Percentiles rank a stretch among this genome's conserved stretches.
phyloP scores from a whole-genome alignment of 2,329 filamentous ascomycete genomes.

The Colletotrichum cereale region DNA sequence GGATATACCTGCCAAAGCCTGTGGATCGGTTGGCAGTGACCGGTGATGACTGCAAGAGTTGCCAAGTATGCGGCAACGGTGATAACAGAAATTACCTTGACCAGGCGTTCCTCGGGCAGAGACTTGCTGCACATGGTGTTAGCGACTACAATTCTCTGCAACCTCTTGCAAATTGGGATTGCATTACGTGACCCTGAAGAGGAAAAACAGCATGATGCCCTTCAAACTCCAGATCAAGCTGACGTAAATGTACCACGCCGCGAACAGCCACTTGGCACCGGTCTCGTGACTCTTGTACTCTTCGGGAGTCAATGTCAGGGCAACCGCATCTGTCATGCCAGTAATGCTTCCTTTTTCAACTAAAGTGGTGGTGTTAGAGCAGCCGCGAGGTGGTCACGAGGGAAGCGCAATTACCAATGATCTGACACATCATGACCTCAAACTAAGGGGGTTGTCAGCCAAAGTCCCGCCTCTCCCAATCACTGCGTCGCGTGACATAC shows the following conservation, averaged over 20 bases:
- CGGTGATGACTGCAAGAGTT: conserved; percentile 25
- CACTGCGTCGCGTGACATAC: conserved; percentile 11
- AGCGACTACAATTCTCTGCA: no score
- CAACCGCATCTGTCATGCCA: conserved; percentile 31
- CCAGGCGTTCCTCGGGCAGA: conserved; percentile 31
- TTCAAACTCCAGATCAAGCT: conserved; percentile 37
- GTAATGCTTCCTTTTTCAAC: conserved; percentile 36
- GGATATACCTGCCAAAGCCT: conserved; percentile 36
- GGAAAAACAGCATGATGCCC: conserved; percentile 37
- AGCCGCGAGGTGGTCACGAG: not conserved
- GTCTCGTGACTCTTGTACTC: conserved; percentile 33
- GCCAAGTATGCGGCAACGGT: conserved; percentile 27
- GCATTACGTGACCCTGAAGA: conserved; percentile 32
- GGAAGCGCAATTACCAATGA: conserved; percentile 23
- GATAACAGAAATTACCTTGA: conserved; percentile 22
- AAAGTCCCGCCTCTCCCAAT: no score
- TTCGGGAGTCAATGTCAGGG: conserved; percentile 22
- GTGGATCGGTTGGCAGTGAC: conserved; percentile 29
- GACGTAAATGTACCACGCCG: conserved; percentile 35
- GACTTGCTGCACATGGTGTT: conserved; percentile 14
- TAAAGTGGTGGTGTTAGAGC: not conserved
- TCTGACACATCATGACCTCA: conserved; percentile 38
- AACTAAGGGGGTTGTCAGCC: conserved; percentile 20
- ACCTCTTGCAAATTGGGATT: no score
- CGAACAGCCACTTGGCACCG: conserved; percentile 36